Evolutionary conservation across 163 green algal species (phyloP).

Genomic region (Scenedesmus sp.): DNA sequence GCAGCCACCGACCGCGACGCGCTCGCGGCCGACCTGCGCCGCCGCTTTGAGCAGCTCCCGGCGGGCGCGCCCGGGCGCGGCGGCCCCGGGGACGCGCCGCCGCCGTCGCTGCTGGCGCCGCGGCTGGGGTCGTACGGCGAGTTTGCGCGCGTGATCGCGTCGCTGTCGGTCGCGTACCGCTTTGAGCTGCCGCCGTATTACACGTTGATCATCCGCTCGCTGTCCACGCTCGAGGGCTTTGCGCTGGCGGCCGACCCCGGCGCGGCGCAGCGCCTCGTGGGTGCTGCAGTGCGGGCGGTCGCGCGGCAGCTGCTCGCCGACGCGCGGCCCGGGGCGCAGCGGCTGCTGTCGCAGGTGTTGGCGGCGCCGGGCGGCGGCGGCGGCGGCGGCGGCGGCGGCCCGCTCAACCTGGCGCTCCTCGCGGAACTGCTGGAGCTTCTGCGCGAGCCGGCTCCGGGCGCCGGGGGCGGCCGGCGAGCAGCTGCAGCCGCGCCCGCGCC

Average conservation of each 20-base stretch:
- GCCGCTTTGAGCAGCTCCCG: conserved; percentile 30
- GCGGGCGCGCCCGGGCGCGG: neutral
- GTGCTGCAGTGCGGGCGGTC: conserved; percentile 16
- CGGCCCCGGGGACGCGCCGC: conserved; percentile 7
- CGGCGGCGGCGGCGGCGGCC: no score
- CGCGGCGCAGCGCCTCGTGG: neutral
- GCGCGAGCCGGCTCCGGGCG: no score
- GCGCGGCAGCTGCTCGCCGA: conserved; percentile 25
- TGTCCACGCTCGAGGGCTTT: conserved; percentile 75
- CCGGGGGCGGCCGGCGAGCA: no score
- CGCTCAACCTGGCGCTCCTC: conserved; percentile 13
- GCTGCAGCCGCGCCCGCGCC: no score
- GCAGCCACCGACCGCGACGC: conserved; percentile 48
- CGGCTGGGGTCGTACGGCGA: conserved; percentile 47
- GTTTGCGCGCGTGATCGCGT: conserved; percentile 55
- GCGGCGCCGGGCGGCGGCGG: neutral
- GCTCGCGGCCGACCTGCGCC: conserved; percentile 44
- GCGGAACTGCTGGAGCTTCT: conserved; percentile 4
- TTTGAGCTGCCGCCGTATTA: conserved; percentile 77
- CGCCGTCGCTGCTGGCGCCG: conserved; percentile 1
- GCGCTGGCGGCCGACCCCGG: conserved; percentile 60
- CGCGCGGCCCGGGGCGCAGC: neutral
- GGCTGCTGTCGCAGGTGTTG: conserved; percentile 26
- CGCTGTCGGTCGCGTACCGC: conserved; percentile 59
- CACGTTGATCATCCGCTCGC: conserved; percentile 66